phyloP scores from a whole-genome alignment of 2,329 filamentous ascomycete genomes.

The Acephala macrosclerotiorum region DNA sequence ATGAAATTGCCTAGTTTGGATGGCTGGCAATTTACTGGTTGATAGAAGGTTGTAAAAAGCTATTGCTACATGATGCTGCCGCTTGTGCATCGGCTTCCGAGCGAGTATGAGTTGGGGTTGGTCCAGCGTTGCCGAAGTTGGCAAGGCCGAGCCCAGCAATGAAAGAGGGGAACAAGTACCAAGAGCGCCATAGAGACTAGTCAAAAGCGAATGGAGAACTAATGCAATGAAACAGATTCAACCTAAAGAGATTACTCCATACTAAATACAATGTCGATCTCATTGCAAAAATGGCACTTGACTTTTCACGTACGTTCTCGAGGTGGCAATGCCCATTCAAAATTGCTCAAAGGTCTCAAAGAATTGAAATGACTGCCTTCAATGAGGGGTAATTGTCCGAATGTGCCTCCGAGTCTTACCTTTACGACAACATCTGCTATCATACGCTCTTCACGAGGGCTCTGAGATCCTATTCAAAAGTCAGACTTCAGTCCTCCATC shows the following conservation, averaged over 20 bases:
- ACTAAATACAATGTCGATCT: not conserved
- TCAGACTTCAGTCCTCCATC: too few species aligned
- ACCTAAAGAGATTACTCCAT: not conserved
- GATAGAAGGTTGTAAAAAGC: not conserved
- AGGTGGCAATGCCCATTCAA: too few species aligned
- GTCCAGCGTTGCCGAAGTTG: not conserved
- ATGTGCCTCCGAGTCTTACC: not conserved
- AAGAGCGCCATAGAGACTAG: not conserved
- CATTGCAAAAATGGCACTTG: not conserved
- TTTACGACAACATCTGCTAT: not conserved
- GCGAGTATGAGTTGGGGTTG: not conserved
- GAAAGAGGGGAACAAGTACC: not conserved
- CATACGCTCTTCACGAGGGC: too few species aligned
- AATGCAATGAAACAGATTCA: not conserved
- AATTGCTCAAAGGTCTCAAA: too few species aligned
- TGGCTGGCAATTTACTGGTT: not conserved
- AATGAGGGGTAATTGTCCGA: not conserved
- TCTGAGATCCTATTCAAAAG: too few species aligned
- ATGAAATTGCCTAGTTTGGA: not conserved
- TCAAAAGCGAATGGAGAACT: not conserved
- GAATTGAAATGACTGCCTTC: not conserved
- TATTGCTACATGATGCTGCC: not conserved
- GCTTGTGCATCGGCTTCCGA: not conserved
- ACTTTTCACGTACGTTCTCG: not conserved
- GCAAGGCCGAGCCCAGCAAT: not conserved